These are phyloP conservation scores for Lepiota brunneoincarnata DNA, from an alignment of 768 basidiomycete genomes.

Conservation along the genomic window DNA sequence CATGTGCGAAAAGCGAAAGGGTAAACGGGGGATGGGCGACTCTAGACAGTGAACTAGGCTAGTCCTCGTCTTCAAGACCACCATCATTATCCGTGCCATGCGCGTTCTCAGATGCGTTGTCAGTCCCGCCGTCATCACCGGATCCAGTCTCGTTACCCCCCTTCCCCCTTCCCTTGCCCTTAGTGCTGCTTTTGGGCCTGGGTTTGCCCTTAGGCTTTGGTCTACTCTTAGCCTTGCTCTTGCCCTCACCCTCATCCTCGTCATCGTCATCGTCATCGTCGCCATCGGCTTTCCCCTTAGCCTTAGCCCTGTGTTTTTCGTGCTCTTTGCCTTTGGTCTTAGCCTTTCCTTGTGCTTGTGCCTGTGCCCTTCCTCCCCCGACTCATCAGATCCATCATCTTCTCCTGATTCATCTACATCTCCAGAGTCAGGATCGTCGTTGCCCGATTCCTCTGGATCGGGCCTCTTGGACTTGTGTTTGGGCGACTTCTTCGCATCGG, in stretches of 20 bases:
- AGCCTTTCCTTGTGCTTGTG: not conserved
- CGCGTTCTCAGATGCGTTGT: not conserved
- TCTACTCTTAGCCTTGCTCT: not conserved
- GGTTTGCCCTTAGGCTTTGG: too few relatives aligned
- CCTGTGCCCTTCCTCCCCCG: not conserved
- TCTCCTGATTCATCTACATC: conserved; percentile 2
- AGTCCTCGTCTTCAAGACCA: not conserved
- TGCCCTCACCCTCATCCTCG: not conserved
- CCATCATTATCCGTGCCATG: not conserved
- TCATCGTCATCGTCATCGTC: not conserved
- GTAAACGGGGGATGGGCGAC: too few relatives aligned
- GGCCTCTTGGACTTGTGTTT: not conserved
- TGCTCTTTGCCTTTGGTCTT: not conserved
- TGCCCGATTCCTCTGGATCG: conserved; percentile 1
- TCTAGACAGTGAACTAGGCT: too few relatives aligned
- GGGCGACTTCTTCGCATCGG: not conserved
- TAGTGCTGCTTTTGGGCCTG: not conserved
- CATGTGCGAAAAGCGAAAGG: too few relatives aligned
- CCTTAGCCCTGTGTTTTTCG: too few relatives aligned
- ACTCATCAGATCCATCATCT: conserved; percentile 3
- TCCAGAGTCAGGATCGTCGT: conserved; percentile 6
- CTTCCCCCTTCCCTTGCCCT: not conserved
- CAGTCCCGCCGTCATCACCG: not conserved
- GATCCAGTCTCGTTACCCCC: not conserved
- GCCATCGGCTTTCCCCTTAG: not conserved